Conservation (phyloP, 2,329 filamentous ascomycete species). For the Chaetomiaceae sp. region DNA sequence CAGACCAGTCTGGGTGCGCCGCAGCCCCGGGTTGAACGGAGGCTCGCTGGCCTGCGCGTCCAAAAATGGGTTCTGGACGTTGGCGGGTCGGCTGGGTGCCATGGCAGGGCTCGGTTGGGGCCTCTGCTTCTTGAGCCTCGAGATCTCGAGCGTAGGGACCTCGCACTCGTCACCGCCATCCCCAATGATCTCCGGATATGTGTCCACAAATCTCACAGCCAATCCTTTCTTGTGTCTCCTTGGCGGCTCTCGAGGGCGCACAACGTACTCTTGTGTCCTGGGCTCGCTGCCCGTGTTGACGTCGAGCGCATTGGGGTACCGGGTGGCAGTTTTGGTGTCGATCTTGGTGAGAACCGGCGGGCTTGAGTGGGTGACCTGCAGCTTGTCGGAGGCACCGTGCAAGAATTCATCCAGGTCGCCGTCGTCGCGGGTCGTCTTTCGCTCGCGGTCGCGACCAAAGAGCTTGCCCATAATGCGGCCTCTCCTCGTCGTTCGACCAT, state of each 20-base stretch:
- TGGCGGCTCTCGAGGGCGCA: slow-evolving; percentile 43
- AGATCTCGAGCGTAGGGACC: slow-evolving; percentile 66
- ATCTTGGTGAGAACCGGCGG: slow-evolving; percentile 48
- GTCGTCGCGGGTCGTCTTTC: slow-evolving; percentile 36
- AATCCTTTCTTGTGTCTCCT: slow-evolving; percentile 60
- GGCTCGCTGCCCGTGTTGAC: slow-evolving; percentile 37
- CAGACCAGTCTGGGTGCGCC: slow-evolving; percentile 56
- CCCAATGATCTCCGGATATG: slow-evolving; percentile 76
- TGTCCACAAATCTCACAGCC: slow-evolving; percentile 68
- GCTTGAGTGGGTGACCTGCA: slow-evolving; percentile 49
- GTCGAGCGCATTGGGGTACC: slow-evolving; percentile 51
- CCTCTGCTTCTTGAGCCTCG: slow-evolving; percentile 48
- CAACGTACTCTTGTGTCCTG: slow-evolving; percentile 39
- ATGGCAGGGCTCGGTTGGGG: slow-evolving; percentile 31
- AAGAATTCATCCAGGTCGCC: slow-evolving; percentile 57
- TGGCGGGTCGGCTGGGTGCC: slow-evolving; percentile 29
- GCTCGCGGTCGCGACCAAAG: slow-evolving; percentile 41
- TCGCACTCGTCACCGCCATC: slow-evolving; percentile 87
- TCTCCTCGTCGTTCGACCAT: slow-evolving; percentile 42
- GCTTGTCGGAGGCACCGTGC: slow-evolving; percentile 47
- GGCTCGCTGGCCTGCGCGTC: slow-evolving; percentile 34
- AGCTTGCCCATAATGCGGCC: slow-evolving; percentile 61
- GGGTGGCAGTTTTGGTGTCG: slow-evolving; percentile 51
- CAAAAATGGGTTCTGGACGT: slow-evolving; percentile 20
- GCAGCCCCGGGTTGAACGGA: slow-evolving; percentile 49